Evolutionary conservation across 2,329 filamentous ascomycete species (phyloP).

Genomic region (Cytospora paraplurivora): DNA sequence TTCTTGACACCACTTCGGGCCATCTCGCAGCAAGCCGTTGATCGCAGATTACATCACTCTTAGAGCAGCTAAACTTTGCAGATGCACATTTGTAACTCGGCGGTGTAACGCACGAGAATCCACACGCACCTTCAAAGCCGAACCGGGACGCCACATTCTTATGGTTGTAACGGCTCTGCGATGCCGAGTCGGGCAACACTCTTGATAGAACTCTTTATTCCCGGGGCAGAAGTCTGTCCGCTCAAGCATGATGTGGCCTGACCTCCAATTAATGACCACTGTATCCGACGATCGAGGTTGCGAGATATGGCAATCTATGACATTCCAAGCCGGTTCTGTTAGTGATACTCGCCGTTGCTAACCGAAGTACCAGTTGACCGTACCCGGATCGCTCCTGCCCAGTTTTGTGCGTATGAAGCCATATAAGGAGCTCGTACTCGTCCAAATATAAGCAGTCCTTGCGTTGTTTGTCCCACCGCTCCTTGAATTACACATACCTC

Average conservation of each 20-base stretch:
- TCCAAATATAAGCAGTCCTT: neutral
- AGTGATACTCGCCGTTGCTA: slow-evolving; percentile 13
- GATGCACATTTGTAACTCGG: neutral
- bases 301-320: slow-evolving; percentile 7
- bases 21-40: neutral
- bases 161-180: neutral
- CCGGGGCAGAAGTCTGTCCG: slow-evolving; percentile 3
- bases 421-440: neutral
- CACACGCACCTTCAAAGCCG: neutral
- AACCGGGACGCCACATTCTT: neutral
- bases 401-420: neutral
- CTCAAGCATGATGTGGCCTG: slow-evolving; percentile 13
- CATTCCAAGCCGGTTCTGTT: neutral
- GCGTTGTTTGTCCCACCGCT: neutral
- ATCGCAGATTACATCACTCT: neutral
- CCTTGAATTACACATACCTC: neutral
- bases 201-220: neutral
- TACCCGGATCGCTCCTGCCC: neutral
- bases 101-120: neutral
- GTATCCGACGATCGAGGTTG: slow-evolving; percentile 9
- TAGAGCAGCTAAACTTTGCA: neutral
- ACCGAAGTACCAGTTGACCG: neutral
- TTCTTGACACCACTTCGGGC: neutral
- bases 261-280: neutral
- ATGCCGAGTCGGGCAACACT: neutral